Conservation (phyloP, 2,329 filamentous ascomycete genomes). For the Hyphodiscus sp. region DNA sequence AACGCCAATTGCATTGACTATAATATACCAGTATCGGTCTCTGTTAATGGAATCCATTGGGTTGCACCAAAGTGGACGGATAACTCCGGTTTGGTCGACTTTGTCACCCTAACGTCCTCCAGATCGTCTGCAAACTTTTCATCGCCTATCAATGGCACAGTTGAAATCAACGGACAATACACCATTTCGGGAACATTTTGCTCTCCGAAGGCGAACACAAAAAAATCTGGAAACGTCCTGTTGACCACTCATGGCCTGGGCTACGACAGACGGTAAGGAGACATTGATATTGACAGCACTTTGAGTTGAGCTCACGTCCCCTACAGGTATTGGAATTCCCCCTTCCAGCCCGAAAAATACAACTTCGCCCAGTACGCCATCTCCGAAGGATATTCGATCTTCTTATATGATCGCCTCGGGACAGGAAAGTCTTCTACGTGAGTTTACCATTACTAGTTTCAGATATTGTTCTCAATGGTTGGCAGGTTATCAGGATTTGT, state of each 20-base stretch:
- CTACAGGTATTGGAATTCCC: neutral
- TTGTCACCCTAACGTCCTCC: conserved; percentile 1
- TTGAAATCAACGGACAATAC: neutral
- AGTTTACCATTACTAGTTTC: neutral
- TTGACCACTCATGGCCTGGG: conserved; percentile 29
- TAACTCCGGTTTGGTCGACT: conserved; percentile 1
- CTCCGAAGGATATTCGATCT: conserved; percentile 30
- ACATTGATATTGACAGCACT: conserved; percentile 1
- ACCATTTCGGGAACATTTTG: conserved; percentile 5
- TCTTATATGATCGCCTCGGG: conserved; percentile 32
- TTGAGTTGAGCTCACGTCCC: neutral
- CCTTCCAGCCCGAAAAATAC: no score
- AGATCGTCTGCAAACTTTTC: conserved; percentile 2
- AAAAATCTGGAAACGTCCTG: conserved; percentile 18
- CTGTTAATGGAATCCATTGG: neutral
- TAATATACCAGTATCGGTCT: conserved; percentile 2
- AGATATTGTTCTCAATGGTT: no score
- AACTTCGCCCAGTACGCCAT: conserved; percentile 13
- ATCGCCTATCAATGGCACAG: conserved; percentile 1
- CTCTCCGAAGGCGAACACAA: neutral
- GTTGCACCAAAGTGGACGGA: conserved; percentile 1
- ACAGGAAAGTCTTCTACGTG: conserved; percentile 27
- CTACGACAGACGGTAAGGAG: conserved; percentile 20
- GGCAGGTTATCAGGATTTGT: conserved; percentile 15
- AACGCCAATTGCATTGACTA: conserved; percentile 2